A percentile compares a stretch with the other conserved stretches of the same genome.
Conservation (phyloP, 257 asterid species). For the Capsicum rhomboideum region DNA sequence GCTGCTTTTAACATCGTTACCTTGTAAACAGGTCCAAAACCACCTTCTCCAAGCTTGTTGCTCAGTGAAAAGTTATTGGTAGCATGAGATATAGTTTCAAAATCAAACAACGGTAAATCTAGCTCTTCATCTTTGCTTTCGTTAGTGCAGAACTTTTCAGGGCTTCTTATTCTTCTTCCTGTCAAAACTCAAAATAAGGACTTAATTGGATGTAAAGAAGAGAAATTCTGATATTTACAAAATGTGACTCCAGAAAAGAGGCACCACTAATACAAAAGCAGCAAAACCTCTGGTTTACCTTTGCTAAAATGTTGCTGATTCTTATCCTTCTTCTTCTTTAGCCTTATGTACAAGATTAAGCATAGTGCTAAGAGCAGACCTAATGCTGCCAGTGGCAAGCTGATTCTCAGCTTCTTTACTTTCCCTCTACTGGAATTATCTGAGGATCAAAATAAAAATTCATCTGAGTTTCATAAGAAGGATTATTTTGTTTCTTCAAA, state of each 20-base stretch:
- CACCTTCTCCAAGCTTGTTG: background rate
- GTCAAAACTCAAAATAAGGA: background rate
- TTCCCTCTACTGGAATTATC: background rate
- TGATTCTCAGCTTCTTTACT: background rate
- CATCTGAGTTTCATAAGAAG: background rate
- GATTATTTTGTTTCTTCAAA: too few species aligned
- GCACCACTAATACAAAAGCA: background rate
- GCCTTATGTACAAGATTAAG: background rate
- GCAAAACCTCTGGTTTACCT: background rate
- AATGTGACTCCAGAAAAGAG: background rate
- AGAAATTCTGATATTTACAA: background rate
- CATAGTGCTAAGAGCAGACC: background rate
- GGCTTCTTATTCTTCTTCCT: background rate
- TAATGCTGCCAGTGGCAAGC: background rate
- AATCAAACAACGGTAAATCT: background rate
- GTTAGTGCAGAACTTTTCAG: background rate
- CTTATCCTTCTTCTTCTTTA: background rate
- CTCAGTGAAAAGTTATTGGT: background rate
- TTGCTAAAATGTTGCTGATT: background rate
- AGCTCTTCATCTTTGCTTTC: background rate
- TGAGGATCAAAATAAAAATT: background rate
- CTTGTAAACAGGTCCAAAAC: constrained; percentile 7
- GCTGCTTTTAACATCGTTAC: background rate
- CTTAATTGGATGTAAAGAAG: background rate
- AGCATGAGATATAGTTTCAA: background rate